Evolutionary conservation across 805 yeast species (phyloP).

Genomic region (Saccharomycopsis malanga): DNA sequence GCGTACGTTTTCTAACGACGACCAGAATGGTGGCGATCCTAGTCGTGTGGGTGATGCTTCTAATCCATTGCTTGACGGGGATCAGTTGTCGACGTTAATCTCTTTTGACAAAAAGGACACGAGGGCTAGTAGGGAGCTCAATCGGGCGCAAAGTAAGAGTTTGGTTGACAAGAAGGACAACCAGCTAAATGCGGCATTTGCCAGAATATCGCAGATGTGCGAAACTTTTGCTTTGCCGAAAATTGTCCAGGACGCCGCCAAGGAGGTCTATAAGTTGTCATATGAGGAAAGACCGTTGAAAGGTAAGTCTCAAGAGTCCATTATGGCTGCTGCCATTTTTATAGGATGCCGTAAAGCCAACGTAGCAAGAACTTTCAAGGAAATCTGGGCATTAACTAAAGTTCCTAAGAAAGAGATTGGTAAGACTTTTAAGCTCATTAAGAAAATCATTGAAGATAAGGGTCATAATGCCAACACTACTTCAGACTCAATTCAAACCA

Average conservation of each 20-base stretch:
- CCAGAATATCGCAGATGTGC: conserved; percentile 90
- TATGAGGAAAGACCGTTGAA: conserved; percentile 79
- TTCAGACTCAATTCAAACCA: conserved; percentile 47
- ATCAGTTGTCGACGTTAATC: conserved; percentile 87
- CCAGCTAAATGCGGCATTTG: conserved; percentile 80
- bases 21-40: conserved; percentile 97
- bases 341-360: conserved; percentile 92
- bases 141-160: conserved; percentile 80
- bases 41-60: conserved; percentile 99
- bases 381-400: conserved; percentile 89
- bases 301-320: conserved; percentile 87
- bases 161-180: conserved; percentile 83
- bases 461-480: conserved; percentile 27
- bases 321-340: conserved; percentile 93
- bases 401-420: conserved; percentile 95
- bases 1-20: conserved; percentile 98
- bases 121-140: conserved; percentile 82
- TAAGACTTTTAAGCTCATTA: conserved; percentile 79
- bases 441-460: conserved; percentile 50
- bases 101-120: conserved; percentile 81
- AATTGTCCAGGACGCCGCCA: conserved; percentile 95
- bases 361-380: conserved; percentile 92
- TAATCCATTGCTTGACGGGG: conserved; percentile 85
- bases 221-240: conserved; percentile 93
- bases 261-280: conserved; percentile 88